Base-by-base conservation (phyloP, 305 asterid species). In the Fraxinus angustifolia region DNA sequence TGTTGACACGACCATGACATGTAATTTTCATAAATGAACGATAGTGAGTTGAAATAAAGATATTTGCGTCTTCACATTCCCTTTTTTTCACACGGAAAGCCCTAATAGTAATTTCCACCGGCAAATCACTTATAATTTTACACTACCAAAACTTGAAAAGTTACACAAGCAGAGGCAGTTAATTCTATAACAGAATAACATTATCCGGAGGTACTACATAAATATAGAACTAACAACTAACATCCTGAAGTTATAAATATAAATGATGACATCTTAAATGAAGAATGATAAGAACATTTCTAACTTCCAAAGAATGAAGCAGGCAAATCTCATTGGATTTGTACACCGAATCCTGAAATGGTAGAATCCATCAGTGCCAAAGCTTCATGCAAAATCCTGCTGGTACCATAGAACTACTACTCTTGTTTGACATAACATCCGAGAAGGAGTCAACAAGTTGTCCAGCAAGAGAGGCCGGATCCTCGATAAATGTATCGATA, bases 311-410 rank as follows among this genome's bases (percentile, higher is more conserved):
- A 82, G 58, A 87, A 82, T 78, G 70, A 38, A 87, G 84, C 81
- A 85, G 3, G 60, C 78, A 78, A 67, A 81, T 34, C 78, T 75
- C 58, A 80, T 70, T 73, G 16, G 40, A 73, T 76, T 62, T 53
- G 45, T 67, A 76, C 78, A 38, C 77, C 79, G 31, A 26, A 35
- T 53, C 65, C 79, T 36, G 38, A 56, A 48, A n/a, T 14, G 53
- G 8, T 38, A 26, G 65, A 21, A 62, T 28, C 30, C 31, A n/a
- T 90, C 86, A 92, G 80, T 94, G 98, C 98, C 98, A 94, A 36
- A 94, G 89, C 89, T 89, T 94, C 81, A 80, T 86, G 90, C 95
- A 94, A 80, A 94, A 89, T 48, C 92, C 94, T 78, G 87, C 83
- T 7, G 87, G 87, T 8, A 88, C 88, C 1, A 67, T 85, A 28